These are phyloP conservation scores for Termitomyces titanicus DNA, from an alignment of 768 basidiomycete species.

Conservation along the genomic window DNA sequence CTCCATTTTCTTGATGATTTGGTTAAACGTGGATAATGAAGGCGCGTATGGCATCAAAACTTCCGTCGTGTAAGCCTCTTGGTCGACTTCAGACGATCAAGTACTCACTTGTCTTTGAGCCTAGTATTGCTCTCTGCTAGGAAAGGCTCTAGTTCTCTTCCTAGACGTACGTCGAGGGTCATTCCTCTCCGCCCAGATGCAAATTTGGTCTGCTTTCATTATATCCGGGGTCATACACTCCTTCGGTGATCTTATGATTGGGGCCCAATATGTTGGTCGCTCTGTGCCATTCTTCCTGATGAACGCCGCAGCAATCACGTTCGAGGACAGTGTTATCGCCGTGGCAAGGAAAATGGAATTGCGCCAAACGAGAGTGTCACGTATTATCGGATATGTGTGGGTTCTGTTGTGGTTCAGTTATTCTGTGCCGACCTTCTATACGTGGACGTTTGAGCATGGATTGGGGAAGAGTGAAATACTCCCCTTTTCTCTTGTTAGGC, in stretches of 20 bases:
- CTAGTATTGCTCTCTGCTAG: not conserved
- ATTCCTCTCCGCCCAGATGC: conserved; percentile 1
- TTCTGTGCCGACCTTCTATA: not conserved
- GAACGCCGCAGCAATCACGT: conserved; percentile 2
- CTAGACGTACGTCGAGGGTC: not conserved
- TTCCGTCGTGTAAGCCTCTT: conserved; percentile 7
- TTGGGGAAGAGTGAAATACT: not conserved
- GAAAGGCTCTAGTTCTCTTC: not conserved
- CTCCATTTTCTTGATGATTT: not conserved
- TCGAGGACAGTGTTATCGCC: not conserved
- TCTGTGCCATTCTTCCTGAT: conserved; percentile 2
- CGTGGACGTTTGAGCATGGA: not conserved
- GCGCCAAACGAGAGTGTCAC: not conserved
- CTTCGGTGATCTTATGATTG: conserved; percentile 8
- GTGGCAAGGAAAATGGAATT: not conserved
- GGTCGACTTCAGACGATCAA: not conserved
- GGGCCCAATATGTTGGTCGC: not conserved
- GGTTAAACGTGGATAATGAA: not conserved
- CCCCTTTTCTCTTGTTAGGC: not conserved
- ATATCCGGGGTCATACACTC: conserved; percentile 2
- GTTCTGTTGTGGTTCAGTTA: conserved; percentile 1
- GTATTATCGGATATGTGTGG: conserved; percentile 2
- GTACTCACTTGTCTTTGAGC: not conserved
- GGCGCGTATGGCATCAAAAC: conserved; percentile 9
- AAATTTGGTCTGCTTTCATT: conserved; percentile 4